Evolutionary conservation across 768 basidiomycete species (phyloP).

Genomic region (Daedaleopsis nitida): DNA sequence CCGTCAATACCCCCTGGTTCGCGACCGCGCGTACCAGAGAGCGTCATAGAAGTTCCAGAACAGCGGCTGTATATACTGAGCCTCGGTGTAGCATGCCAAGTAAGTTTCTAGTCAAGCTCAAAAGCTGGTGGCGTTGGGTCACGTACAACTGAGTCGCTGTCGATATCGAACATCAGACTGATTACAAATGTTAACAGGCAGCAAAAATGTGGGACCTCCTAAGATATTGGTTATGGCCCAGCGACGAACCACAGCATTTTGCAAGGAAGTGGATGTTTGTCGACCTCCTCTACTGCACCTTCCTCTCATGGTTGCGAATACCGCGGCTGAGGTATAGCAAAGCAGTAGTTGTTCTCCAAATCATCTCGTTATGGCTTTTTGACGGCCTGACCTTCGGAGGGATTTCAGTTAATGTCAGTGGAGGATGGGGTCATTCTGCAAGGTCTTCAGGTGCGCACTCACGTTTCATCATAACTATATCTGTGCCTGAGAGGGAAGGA

Average conservation of each 20-base stretch:
- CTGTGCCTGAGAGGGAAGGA: constrained; percentile 7
- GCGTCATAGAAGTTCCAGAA: constrained; percentile 72
- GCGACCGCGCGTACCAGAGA: constrained; percentile 69
- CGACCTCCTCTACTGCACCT: constrained; percentile 61
- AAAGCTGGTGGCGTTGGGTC: not conserved
- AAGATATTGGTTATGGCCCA: constrained; percentile 50
- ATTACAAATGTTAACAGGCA: constrained; percentile 46
- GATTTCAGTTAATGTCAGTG: constrained; percentile 57
- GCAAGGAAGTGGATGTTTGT: constrained; percentile 73
- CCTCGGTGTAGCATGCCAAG: constrained; percentile 77
- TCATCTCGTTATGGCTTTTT: constrained; percentile 59
- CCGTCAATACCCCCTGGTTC: constrained; percentile 15
- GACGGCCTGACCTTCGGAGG: constrained; percentile 75
- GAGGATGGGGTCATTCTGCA: constrained; percentile 25
- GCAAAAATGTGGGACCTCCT: constrained; percentile 76
- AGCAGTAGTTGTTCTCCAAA: constrained; percentile 63
- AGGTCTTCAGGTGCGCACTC: constrained; percentile 36
- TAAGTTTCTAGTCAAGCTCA: constrained; percentile 32
- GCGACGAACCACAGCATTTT: constrained; percentile 43
- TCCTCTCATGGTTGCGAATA: constrained; percentile 68
- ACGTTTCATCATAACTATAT: not conserved
- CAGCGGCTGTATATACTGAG: constrained; percentile 81
- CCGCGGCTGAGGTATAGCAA: constrained; percentile 71
- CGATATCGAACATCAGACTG: too few relatives aligned
- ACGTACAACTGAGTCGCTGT: not conserved